Evolutionary conservation across 164 flowering plant genomes (phyloP).

Genomic region (Nymphaea colorata): DNA sequence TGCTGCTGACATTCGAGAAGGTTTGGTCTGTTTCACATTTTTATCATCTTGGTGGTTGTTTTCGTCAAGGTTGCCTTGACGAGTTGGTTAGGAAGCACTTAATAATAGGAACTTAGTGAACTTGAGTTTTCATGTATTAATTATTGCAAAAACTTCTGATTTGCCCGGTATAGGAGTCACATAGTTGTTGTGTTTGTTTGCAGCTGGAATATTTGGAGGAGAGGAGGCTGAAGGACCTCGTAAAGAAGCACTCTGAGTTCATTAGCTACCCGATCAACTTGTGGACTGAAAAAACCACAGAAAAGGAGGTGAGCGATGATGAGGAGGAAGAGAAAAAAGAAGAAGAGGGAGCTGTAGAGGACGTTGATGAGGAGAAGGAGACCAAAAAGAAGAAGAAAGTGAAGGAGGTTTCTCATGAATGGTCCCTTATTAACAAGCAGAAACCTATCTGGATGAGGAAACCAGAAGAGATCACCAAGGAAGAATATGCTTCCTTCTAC

Average conservation of each 20-base stretch:
- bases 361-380: slow-evolving; percentile 41
- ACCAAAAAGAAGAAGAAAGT: slow-evolving; percentile 41
- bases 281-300: slow-evolving; percentile 48
- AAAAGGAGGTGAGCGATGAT: slow-evolving; percentile 40
- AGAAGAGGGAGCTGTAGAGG: slow-evolving; percentile 42
- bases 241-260: slow-evolving; percentile 55
- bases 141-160: no score
- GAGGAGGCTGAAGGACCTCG: slow-evolving; percentile 42
- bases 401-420: slow-evolving; percentile 45
- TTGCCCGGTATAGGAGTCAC: no score
- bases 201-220: slow-evolving; percentile 50
- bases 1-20: no score
- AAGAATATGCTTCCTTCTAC: slow-evolving; percentile 55
- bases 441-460: slow-evolving; percentile 55
- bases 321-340: slow-evolving; percentile 55
- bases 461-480: slow-evolving; percentile 48
- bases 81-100: no score
- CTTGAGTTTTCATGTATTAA: no score
- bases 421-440: slow-evolving; percentile 43
- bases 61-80: neutral
- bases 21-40: neutral
- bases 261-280: slow-evolving; percentile 52
- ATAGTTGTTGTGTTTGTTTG: neutral
- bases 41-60: neutral
- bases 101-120: no score